phyloP scores from a whole-genome alignment of 2,329 filamentous ascomycete genomes.

The Fusarium sp. region DNA sequence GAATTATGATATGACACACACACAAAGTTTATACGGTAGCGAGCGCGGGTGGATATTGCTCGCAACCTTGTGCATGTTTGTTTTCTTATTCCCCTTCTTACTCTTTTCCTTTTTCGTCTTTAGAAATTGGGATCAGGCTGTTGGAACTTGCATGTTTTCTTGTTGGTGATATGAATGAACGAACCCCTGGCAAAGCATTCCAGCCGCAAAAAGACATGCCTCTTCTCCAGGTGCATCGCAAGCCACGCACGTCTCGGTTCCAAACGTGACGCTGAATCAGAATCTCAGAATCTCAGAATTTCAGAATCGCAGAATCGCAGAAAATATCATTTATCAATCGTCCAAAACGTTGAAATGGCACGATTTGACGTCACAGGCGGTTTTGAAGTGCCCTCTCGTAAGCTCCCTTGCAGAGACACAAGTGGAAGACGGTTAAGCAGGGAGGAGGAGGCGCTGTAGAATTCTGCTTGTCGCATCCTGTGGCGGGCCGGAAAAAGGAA shows the following conservation, averaged over 20 bases:
- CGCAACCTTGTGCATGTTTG: not conserved
- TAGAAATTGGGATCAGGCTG: not conserved
- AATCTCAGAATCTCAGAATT: no score
- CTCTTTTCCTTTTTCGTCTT: slow-evolving; percentile 8
- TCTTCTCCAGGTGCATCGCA: not conserved
- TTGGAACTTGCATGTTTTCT: no score
- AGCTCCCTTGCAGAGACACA: slow-evolving; percentile 20
- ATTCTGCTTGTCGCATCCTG: not conserved
- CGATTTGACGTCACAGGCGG: not conserved
- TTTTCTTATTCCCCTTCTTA: not conserved
- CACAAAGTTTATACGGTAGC: slow-evolving; percentile 3
- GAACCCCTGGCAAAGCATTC: slow-evolving; percentile 21
- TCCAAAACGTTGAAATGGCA: slow-evolving; percentile 6
- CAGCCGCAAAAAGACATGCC: not conserved
- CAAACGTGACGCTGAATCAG: slow-evolving; percentile 20
- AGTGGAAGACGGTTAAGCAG: slow-evolving; percentile 9
- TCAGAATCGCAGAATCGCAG: not conserved
- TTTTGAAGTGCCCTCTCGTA: not conserved
- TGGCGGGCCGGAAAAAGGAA: slow-evolving; percentile 1
- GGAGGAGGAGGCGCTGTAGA: slow-evolving; percentile 10
- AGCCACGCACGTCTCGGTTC: slow-evolving; percentile 33
- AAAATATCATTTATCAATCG: slow-evolving; percentile 7
- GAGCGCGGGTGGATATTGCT: not conserved
- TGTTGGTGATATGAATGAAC: no score
- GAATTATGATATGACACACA: not conserved